These are phyloP conservation scores for Przewalskia tangutica DNA, from an alignment of 257 asterid genomes.

Conservation along the genomic window DNA sequence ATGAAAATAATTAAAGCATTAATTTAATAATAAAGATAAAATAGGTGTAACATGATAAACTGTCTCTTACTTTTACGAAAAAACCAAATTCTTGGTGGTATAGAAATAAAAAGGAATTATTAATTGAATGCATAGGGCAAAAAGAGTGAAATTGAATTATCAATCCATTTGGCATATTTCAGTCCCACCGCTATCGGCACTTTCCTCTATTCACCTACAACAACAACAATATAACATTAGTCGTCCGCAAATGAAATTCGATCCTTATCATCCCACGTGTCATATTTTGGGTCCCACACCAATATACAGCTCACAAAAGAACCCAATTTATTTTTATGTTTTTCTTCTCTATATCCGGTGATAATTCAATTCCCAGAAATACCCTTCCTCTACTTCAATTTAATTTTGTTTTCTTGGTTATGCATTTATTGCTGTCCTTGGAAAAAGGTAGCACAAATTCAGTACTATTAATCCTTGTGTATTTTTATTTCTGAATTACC, in stretches of 20 bases:
- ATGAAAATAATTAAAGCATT: too few species aligned
- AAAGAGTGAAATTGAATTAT: background rate
- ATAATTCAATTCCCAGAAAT: background rate
- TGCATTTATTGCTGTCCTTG: slow-evolving; percentile 30
- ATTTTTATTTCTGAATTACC: background rate
- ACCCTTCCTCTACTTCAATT: background rate
- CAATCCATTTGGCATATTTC: background rate
- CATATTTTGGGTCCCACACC: slow-evolving; percentile 18
- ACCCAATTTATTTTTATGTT: background rate
- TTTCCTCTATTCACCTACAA: slow-evolving; percentile 2
- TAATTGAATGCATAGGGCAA: too few species aligned
- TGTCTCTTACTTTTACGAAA: too few species aligned
- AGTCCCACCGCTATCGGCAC: slow-evolving; percentile 28
- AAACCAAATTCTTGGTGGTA: too few species aligned
- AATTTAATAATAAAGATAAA: too few species aligned
- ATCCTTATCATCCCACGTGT: too few species aligned
- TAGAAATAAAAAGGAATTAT: too few species aligned
- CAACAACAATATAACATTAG: too few species aligned
- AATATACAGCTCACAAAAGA: slow-evolving; percentile 10
- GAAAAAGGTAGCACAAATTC: background rate
- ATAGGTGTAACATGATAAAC: too few species aligned
- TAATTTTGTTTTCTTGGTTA: background rate
- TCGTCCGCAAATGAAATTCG: too few species aligned
- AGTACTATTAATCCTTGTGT: background rate
- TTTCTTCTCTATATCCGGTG: slow-evolving; percentile 25